Base-by-base conservation (phyloP, 2,329 filamentous ascomycete genomes). In the Hyphodiscus sp. region DNA sequence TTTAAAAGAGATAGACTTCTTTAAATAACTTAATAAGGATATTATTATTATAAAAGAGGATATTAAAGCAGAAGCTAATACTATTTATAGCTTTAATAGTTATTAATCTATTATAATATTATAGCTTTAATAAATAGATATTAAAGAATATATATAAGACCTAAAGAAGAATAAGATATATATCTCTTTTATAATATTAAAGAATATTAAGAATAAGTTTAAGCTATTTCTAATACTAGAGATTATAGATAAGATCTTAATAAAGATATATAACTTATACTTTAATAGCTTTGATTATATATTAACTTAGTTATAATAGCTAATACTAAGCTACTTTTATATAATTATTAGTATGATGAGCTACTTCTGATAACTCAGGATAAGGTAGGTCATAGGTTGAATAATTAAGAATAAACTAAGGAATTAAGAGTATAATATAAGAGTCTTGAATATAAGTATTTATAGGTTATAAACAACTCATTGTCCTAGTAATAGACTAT, bases 211-310 rank as follows among this genome's bases (percentile, higher is more conserved):
- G 2, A 48, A 41, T 41, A 41, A 52, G 51, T 48, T 45, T 1
- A 45, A 57, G 55, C 45, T 54, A 19, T 45, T 47, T 38, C 20
- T 52, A 9, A 57, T 54, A 1, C 45, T 57, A 2, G 47, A 57
- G 43, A 49, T 57, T 5, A 54, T 54, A 20, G 55, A 54, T n/a
- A 26, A 56, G 54, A 52, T 56, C 54, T 42, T 56, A 16, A 15
- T 33, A 2, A n/a, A 50, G 50, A 50, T 47, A 13, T 20, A 56
- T 15, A 44, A 47, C 51, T 56, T 18, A 51, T 56, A 26, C 54
- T 56, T 53, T 30, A 30, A 56, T 8, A 42, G 54, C n/a, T 45
- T 20, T 15, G 50, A 53, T 7, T 56, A n/a, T 18, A 56, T 52
- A 44, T 45, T 56, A 1, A 56, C 50, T n/a, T 56, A 19, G 46